Base-by-base conservation (phyloP, 2,329 filamentous ascomycete species). In the Sordariomycetes sp. region DNA sequence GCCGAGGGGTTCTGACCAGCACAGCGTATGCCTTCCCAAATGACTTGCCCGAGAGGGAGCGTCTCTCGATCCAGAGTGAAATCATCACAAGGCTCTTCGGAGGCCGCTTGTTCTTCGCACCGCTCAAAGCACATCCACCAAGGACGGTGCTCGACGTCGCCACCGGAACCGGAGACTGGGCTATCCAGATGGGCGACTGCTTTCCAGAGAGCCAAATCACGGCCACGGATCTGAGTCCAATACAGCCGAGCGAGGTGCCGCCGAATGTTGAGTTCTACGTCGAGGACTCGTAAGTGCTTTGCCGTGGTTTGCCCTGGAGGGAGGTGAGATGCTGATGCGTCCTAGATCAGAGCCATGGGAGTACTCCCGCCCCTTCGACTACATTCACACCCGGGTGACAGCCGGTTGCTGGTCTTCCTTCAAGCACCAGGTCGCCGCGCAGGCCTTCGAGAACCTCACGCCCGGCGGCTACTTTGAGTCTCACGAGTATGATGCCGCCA, bases 251-350 rank as follows among this genome's bases (percentile, higher is more conserved):
- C 5, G 63, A 71, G 31, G 78, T 86, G 1, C 82, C 83, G 1
- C 70, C 72, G 14, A 88, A 88, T 41, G 79, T 86, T 11, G 72
- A 76, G 41, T 88, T 88, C 43, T 75, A 76, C 39, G 70, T 88
- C 30, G 81, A 86, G 48, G 82, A 87, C 46, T 58, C 57, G 54
- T 58, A 49, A 44, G 57, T 51, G 10, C 12, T 14, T 21, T 23
- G 11, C 11, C 19, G 6, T 2, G 15, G n/a, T n/a, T 16, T 18
- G 36, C 26, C n/a, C 38, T 42, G 19, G 34, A 17, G 17, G 4
- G 14, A 14, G 21, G 8, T 12, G 5, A 16, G 10, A 10, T 4
- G 15, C 6, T 18, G 5, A 14, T 3, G 6, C 26, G 14, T 16
- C n/a, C 31, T 36, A 68, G 67, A 14, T 56, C 60, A 3, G 62